Conservation (phyloP, 352 stramenopile genomes). For the Phytophthora pisi region DNA sequence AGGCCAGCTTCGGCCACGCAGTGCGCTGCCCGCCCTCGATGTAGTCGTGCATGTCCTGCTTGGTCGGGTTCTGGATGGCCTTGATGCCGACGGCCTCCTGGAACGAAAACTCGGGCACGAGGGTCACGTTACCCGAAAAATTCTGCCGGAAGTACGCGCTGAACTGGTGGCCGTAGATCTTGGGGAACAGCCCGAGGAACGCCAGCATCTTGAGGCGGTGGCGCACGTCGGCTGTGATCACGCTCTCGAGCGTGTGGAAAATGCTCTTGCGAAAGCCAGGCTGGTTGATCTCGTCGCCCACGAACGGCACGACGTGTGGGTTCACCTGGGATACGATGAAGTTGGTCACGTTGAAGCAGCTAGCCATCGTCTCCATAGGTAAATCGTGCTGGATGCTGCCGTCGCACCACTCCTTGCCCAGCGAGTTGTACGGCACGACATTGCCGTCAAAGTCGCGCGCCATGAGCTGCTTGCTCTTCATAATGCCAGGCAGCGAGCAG, state of each 20-base stretch:
- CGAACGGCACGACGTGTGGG: conserved; percentile 92
- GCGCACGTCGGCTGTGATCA: conserved; percentile 77
- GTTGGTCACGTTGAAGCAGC: conserved; percentile 94
- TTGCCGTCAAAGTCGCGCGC: conserved; percentile 82
- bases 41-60: conserved; percentile 73
- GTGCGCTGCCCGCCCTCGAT: conserved; percentile 88
- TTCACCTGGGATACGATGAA: conserved; percentile 93
- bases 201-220: conserved; percentile 77
- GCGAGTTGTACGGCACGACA: conserved; percentile 91
- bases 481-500: conserved; percentile 93
- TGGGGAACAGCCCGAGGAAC: conserved; percentile 87
- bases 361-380: conserved; percentile 94
- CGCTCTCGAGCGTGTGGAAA: conserved; percentile 82
- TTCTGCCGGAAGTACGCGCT: conserved; percentile 91
- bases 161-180: conserved; percentile 83
- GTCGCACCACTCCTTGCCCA: conserved; percentile 94
- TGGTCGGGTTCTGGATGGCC: conserved; percentile 84
- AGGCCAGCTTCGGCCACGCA: conserved; percentile 92
- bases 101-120: conserved; percentile 92
- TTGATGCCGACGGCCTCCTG: conserved; percentile 83
- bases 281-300: conserved; percentile 90
- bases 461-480: conserved; percentile 91
- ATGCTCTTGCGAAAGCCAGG: conserved; percentile 69
- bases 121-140: conserved; percentile 97
- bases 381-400: conserved; percentile 93